Conservation (phyloP, 2,329 filamentous ascomycete species). For the Paraphaeosphaeria sporulosa region DNA sequence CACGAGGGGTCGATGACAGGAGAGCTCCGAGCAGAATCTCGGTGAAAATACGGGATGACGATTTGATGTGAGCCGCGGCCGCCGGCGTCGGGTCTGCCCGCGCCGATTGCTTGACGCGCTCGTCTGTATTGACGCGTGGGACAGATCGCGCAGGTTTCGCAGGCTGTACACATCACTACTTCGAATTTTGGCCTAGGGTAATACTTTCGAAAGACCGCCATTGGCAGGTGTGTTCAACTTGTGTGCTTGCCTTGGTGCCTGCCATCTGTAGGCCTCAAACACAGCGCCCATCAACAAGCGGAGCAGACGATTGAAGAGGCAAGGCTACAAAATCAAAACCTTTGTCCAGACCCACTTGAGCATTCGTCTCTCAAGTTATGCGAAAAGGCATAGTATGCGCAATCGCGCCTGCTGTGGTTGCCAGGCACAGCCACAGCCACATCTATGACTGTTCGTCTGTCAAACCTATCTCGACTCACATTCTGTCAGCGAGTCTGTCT, state of each 20-base stretch:
- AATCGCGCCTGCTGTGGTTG: not conserved
- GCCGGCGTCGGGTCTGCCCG: not conserved
- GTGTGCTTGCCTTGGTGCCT: too few species aligned
- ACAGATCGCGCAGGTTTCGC: not conserved
- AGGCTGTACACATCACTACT: not conserved
- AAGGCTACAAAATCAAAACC: too few species aligned
- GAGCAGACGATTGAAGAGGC: too few species aligned
- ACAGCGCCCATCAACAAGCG: too few species aligned
- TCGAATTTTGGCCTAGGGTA: too few species aligned
- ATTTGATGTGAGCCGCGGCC: conserved; percentile 9
- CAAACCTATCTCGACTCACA: conserved; percentile 26
- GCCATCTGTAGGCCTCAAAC: too few species aligned
- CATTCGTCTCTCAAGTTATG: not conserved
- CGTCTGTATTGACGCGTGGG: not conserved
- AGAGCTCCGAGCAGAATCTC: conserved; percentile 13
- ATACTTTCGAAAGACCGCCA: too few species aligned
- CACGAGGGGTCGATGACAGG: conserved; percentile 7
- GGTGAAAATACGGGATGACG: conserved; percentile 15
- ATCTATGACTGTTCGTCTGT: conserved; percentile 10
- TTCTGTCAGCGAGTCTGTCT: not conserved
- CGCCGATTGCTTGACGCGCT: conserved; percentile 6
- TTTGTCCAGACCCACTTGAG: too few species aligned
- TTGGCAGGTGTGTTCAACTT: too few species aligned
- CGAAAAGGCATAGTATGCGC: not conserved
- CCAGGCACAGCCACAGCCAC: conserved; percentile 23